Conservation (phyloP, 139 green algal species). For the Pleodorina starrii region DNA sequence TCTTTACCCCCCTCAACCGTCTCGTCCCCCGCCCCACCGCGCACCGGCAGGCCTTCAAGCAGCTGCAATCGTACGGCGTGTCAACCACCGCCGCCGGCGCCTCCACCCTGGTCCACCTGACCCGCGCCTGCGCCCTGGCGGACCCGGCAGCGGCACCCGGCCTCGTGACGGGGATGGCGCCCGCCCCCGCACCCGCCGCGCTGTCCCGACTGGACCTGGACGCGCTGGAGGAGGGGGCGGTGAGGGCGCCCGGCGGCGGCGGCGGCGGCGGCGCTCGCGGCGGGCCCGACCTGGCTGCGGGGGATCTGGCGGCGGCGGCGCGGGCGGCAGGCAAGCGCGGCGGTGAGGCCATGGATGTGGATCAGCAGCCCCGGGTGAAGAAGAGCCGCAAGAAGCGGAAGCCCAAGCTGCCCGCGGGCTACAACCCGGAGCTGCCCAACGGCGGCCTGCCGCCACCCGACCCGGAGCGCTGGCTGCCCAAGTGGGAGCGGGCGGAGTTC, state of each 20-base stretch:
- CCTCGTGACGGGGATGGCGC: constrained; percentile 23
- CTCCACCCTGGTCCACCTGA: constrained; percentile 56
- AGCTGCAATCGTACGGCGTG: constrained; percentile 30
- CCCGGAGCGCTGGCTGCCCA: constrained; percentile 97
- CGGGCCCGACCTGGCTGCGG: constrained; percentile 3
- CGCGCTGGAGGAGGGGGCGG: constrained; percentile 66
- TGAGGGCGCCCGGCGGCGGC: neutral
- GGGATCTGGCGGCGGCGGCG: constrained; percentile 18
- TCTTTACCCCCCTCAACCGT: too few relatives aligned
- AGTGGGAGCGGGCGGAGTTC: constrained; percentile 90
- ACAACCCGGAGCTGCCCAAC: constrained; percentile 87
- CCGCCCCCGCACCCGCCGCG: neutral
- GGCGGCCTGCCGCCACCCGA: constrained; percentile 84
- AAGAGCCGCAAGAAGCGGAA: constrained; percentile 81
- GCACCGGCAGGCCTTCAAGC: constrained; percentile 35
- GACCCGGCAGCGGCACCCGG: constrained; percentile 41
- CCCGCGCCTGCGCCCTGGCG: constrained; percentile 59
- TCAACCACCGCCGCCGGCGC: constrained; percentile 32
- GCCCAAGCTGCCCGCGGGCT: constrained; percentile 84
- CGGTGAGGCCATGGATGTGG: constrained; percentile 44
- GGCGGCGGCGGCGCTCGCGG: neutral
- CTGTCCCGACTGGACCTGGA: constrained; percentile 63
- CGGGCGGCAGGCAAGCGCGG: constrained; percentile 25
- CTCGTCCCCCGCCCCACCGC: too few relatives aligned
- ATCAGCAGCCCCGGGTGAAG: constrained; percentile 58